Conservation (phyloP, 179 eudicot genomes). For the Silene noctiflora region DNA sequence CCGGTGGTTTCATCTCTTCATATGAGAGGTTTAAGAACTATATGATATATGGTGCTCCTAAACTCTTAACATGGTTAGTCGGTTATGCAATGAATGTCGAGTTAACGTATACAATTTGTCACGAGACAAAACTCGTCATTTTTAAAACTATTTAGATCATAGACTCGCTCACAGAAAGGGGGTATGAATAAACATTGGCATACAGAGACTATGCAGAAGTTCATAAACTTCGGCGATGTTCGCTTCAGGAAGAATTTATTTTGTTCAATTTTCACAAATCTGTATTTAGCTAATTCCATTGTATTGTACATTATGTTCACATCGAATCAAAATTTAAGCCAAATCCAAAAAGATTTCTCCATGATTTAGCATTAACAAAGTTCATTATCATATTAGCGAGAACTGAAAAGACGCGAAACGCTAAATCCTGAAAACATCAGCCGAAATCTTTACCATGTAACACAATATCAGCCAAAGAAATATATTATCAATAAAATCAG, state of each 20-base stretch:
- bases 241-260: background rate
- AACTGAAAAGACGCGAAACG: background rate
- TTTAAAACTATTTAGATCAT: too few relatives aligned
- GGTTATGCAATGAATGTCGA: too few relatives aligned
- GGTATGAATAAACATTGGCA: too few relatives aligned
- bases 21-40: too few relatives aligned
- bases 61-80: too few relatives aligned
- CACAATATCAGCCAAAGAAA: conserved; percentile 19
- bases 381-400: background rate
- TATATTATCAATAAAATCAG: background rate
- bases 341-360: background rate
- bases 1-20: too few relatives aligned
- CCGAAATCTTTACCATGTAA: conserved; percentile 9
- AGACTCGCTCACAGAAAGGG: too few relatives aligned
- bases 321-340: background rate
- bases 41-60: too few relatives aligned
- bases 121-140: too few relatives aligned
- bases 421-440: conserved; percentile 21
- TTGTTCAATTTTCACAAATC: background rate
- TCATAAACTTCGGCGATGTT: too few relatives aligned
- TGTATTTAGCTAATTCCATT: background rate
- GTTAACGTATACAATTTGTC: too few relatives aligned
- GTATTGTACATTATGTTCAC: background rate
- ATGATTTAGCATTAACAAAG: background rate
- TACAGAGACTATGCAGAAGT: too few relatives aligned